Evolutionary conservation across 2,329 filamentous ascomycete genomes (phyloP).

Genomic region (Fusarium sp.): DNA sequence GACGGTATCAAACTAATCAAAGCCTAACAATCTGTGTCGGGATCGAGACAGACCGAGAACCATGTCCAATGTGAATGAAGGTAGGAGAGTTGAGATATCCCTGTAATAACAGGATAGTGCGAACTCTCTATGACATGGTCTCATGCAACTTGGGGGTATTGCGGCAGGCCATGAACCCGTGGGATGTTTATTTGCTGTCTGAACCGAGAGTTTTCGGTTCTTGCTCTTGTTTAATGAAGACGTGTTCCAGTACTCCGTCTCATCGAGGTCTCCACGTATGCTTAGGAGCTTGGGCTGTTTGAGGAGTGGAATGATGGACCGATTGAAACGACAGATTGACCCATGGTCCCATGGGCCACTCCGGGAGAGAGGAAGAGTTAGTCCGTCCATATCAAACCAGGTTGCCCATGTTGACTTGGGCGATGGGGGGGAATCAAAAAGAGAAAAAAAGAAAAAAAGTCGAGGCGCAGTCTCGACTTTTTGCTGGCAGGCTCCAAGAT

Average conservation of each 20-base stretch:
- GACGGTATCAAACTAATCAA: slow-evolving; percentile 12
- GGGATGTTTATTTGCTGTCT: slow-evolving; percentile 13
- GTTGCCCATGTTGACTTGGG: slow-evolving; percentile 25
- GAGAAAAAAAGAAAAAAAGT: slow-evolving; percentile 19
- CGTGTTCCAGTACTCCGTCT: slow-evolving; percentile 9
- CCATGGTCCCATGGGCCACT: slow-evolving; percentile 20
- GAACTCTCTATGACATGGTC: slow-evolving; percentile 7
- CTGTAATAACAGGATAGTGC: slow-evolving; percentile 26
- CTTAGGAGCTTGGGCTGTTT: slow-evolving; percentile 28
- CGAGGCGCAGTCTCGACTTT: slow-evolving; percentile 34
- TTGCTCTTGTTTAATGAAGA: slow-evolving; percentile 22
- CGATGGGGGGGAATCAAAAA: too few species aligned
- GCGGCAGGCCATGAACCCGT: slow-evolving; percentile 16
- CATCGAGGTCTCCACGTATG: slow-evolving; percentile 20
- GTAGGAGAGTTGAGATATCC: slow-evolving; percentile 5
- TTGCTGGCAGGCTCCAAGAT: slow-evolving; percentile 3
- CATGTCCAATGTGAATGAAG: slow-evolving; percentile 16
- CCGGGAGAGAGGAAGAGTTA: slow-evolving; percentile 33
- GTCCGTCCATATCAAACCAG: slow-evolving; percentile 38
- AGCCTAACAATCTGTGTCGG: slow-evolving; percentile 22
- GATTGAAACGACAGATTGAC: slow-evolving; percentile 17
- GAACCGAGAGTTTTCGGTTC: slow-evolving; percentile 3
- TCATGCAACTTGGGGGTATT: not conserved
- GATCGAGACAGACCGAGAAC: slow-evolving; percentile 12
- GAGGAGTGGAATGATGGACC: slow-evolving; percentile 38